These are phyloP conservation scores for Ophiocordyceps australis DNA, from an alignment of 2,329 filamentous ascomycete genomes.

Conservation along the genomic window DNA sequence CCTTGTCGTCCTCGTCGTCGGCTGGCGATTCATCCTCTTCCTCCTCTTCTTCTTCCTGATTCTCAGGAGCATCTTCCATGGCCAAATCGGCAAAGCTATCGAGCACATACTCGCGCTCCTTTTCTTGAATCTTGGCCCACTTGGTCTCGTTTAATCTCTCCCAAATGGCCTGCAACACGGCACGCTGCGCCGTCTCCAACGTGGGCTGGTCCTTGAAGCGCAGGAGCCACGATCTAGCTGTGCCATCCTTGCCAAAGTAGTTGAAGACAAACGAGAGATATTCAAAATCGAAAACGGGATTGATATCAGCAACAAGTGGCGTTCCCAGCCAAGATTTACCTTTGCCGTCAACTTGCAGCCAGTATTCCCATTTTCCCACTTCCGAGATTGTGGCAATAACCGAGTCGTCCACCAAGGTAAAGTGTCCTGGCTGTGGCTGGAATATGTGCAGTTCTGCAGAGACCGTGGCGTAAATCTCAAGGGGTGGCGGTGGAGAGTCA, in stretches of 20 bases:
- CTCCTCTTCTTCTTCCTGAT: conserved; percentile 27
- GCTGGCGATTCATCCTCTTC: conserved; percentile 36
- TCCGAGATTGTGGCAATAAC: conserved; percentile 72
- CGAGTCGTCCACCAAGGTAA: conserved; percentile 58
- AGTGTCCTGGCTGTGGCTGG: conserved; percentile 74
- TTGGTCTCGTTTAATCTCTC: conserved; percentile 89
- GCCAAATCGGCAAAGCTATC: conserved; percentile 90
- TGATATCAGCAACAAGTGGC: conserved; percentile 74
- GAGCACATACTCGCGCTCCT: conserved; percentile 83
- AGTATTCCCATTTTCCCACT: conserved; percentile 84
- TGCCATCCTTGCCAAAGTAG: conserved; percentile 74
- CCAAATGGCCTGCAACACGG: conserved; percentile 90
- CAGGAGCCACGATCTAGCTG: conserved; percentile 87
- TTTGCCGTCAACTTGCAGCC: conserved; percentile 66
- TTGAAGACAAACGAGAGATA: conserved; percentile 99
- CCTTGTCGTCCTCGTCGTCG: conserved; percentile 47
- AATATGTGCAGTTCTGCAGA: conserved; percentile 81
- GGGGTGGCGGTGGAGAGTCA: conserved; percentile 38
- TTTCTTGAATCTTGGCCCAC: conserved; percentile 83
- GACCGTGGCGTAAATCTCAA: conserved; percentile 59
- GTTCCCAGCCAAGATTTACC: conserved; percentile 77
- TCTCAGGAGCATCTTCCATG: conserved; percentile 56
- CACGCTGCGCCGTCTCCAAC: conserved; percentile 78
- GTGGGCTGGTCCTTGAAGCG: conserved; percentile 73
- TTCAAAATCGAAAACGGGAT: conserved; percentile 97